Conservation (phyloP, 108 stramenopile species). For the Pseudonitzschia delicatissima region DNA sequence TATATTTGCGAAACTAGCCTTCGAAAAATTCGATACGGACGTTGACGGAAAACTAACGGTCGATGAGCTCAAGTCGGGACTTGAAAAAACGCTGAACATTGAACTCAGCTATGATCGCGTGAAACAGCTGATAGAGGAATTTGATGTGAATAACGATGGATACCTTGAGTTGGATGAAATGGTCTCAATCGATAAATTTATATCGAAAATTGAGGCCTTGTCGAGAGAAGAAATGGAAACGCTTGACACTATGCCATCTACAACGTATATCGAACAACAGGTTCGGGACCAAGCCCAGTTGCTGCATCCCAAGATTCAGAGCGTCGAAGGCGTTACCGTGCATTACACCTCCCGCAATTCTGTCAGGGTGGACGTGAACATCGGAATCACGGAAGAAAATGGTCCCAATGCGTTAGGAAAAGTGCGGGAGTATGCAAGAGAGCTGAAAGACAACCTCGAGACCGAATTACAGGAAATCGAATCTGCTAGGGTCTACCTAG, state of each 20-base stretch:
- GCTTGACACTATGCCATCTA: neutral
- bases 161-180: slow-evolving; percentile 9
- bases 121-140: neutral
- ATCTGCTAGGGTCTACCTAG: slow-evolving; percentile 19
- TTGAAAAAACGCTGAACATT: slow-evolving; percentile 7
- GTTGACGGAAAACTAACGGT: slow-evolving; percentile 1
- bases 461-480: slow-evolving; percentile 18
- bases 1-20: neutral
- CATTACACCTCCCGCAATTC: slow-evolving; percentile 18
- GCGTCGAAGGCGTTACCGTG: slow-evolving; percentile 16
- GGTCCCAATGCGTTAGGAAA: neutral
- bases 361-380: slow-evolving; percentile 18
- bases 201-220: neutral
- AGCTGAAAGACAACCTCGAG: slow-evolving; percentile 6
- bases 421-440: neutral
- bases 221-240: neutral
- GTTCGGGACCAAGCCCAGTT: slow-evolving; percentile 19
- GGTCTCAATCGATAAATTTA: slow-evolving; percentile 1
- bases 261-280: slow-evolving; percentile 11
- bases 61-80: slow-evolving; percentile 6
- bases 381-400: neutral
- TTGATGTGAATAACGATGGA: slow-evolving; percentile 8
- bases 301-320: slow-evolving; percentile 9
- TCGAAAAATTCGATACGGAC: slow-evolving; percentile 4
- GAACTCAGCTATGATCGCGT: neutral